Evolutionary conservation across 73 alveolate species (phyloP).

Genomic region (Uronychia setigera): DNA sequence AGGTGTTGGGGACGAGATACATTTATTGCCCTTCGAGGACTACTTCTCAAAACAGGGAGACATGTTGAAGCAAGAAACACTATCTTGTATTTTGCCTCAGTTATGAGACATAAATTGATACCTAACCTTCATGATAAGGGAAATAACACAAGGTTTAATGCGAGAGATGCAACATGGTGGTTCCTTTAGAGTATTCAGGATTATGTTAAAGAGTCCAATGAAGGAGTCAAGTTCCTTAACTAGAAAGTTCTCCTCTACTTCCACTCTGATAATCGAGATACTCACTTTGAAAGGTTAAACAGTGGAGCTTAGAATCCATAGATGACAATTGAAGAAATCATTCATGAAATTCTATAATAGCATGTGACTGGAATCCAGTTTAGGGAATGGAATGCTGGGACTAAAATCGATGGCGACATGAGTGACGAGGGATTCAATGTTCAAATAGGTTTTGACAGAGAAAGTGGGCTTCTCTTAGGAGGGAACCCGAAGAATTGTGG

Average conservation of each 20-base stretch:
- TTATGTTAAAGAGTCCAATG: constrained; percentile 21
- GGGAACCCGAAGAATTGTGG: constrained; percentile 97
- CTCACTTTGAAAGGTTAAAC: constrained; percentile 14
- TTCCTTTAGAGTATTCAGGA: constrained; percentile 72
- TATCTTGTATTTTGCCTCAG: constrained; percentile 88
- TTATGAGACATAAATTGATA: constrained; percentile 95
- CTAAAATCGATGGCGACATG: constrained; percentile 89
- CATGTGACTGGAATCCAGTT: constrained; percentile 82
- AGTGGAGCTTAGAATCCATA: constrained; percentile 8
- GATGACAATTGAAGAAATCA: constrained; percentile 16
- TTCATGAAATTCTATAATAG: constrained; percentile 41
- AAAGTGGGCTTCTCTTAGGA: constrained; percentile 95
- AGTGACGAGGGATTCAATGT: constrained; percentile 96
- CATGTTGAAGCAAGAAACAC: constrained; percentile 89
- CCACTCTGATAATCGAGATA: constrained; percentile 40
- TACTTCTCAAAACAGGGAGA: constrained; percentile 79
- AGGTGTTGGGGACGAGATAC: constrained; percentile 99
- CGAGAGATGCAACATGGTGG: constrained; percentile 99
- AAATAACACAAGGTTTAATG: constrained; percentile 91
- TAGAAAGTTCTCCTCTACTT: constrained; percentile 24
- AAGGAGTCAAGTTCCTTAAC: constrained; percentile 41
- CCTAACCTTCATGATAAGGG: constrained; percentile 96
- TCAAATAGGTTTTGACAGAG: constrained; percentile 76
- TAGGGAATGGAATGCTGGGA: constrained; percentile 99
- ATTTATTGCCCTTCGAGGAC: constrained; percentile 95